Evolutionary conservation across 805 yeast species (phyloP), one percentile per base, ranked within the genome.

Genomic region (Barnettozyma californica): DNA sequence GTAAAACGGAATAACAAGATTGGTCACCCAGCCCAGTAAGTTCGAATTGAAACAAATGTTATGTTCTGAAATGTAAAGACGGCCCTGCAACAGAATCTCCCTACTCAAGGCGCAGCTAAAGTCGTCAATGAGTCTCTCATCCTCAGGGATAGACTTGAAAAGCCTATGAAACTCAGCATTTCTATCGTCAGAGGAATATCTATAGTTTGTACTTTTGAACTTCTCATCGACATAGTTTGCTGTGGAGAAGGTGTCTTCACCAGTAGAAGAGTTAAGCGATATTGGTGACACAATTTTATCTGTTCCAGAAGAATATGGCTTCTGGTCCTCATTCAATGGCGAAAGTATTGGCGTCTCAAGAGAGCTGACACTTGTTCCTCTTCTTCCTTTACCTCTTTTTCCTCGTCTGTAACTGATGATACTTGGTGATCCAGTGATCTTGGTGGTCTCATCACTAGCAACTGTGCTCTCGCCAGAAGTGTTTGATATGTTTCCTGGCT

Each of bases 21-120:
- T 86, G 9, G 97, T 88, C 10, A 89, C 86, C 96, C 97, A 91
- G 1, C 96, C 97, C 41, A 92, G 68, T 36, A 94, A 71, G 56
- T 84, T 85, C 8, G 97, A 85, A 62, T 89, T 84, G 73, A 94
- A 94, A 61, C 97, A 88, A 4, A 92, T 61, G 59, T 84, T 80
- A 45, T 77, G 76, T 54, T 87, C 91, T 18, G 95, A 79, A 9
- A 94, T 75, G 62, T 87, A 94, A 25, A 94, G 58, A 44, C 95
- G 73, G 4, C 99, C 99, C 61, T 94, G 97, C 9, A 89, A 68
- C 29, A 92, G 70, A 43, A 90, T 87, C 54, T 92, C 98, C 52
- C 89, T 73, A 54, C 91, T 84, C 47, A 92, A 68, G 0, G 97
- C 97, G 71, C 98, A 94, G 25, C 88, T 80, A 59, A 85, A 91